A percentile compares a stretch with the other conserved stretches of the same genome.
Evolutionary conservation across 2,329 filamentous ascomycete genomes (phyloP).

Genomic region (Alternaria solani): DNA sequence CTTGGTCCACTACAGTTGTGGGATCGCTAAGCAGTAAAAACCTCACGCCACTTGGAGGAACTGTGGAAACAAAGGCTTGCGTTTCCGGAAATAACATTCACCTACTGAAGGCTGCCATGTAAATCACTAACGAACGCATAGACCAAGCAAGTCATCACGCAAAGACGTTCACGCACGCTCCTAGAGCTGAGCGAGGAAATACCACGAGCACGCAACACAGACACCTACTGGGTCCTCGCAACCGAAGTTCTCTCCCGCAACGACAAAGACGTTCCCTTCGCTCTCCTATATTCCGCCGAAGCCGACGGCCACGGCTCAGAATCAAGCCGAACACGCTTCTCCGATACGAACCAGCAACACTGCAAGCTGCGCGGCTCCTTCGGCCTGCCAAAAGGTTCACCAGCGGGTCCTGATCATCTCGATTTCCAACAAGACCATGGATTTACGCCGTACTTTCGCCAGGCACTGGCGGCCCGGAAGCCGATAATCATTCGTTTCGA

Average conservation of each 20-base stretch:
- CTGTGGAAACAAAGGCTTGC: too few species aligned
- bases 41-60: neutral
- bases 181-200: slow-evolving; percentile 63
- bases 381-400: slow-evolving; percentile 26
- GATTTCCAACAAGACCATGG: slow-evolving; percentile 29
- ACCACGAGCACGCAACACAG: slow-evolving; percentile 74
- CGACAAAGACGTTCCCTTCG: slow-evolving; percentile 56
- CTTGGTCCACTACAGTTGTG: neutral
- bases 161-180: slow-evolving; percentile 17
- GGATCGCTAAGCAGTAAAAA: neutral
- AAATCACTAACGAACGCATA: slow-evolving; percentile 7
- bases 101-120: too few species aligned
- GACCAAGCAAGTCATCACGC: slow-evolving; percentile 20
- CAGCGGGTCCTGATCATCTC: slow-evolving; percentile 31
- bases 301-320: slow-evolving; percentile 11
- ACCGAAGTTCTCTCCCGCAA: slow-evolving; percentile 74
- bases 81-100: neutral
- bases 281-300: slow-evolving; percentile 37
- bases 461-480: slow-evolving; percentile 39
- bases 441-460: slow-evolving; percentile 37
- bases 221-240: slow-evolving; percentile 74
- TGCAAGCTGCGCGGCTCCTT: slow-evolving; percentile 37
- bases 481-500: slow-evolving; percentile 40
- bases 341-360: slow-evolving; percentile 17
- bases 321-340: slow-evolving; percentile 16